Percentiles rank a stretch among this genome's conserved stretches.
phyloP scores from a whole-genome alignment of 192 early-diverging fungal species.

The Cladochytrium replicatum region DNA sequence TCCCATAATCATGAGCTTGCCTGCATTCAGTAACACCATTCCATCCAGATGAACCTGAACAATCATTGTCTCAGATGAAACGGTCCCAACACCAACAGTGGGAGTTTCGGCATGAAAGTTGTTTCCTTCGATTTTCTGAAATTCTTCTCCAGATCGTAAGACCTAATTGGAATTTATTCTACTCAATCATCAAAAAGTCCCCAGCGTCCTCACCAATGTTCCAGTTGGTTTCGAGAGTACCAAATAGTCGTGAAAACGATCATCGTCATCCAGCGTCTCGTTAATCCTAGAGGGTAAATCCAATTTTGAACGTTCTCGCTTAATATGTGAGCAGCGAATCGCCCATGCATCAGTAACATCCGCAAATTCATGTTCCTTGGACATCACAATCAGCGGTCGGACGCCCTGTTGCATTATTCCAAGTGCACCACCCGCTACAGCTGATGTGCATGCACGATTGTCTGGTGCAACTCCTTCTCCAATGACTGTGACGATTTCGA shows the following conservation, averaged over 20 bases:
- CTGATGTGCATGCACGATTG: constrained; percentile 49
- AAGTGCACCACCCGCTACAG: constrained; percentile 46
- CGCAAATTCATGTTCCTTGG: constrained; percentile 36
- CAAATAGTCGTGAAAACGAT: constrained; percentile 20
- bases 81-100: constrained; percentile 65
- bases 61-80: constrained; percentile 60
- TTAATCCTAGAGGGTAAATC: background rate
- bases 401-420: constrained; percentile 51
- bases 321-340: constrained; percentile 41
- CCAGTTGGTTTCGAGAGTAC: background rate
- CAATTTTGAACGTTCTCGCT: background rate
- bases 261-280: background rate
- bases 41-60: constrained; percentile 78
- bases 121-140: constrained; percentile 62
- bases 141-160: constrained; percentile 69
- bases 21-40: constrained; percentile 57
- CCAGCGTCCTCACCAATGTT: constrained; percentile 23
- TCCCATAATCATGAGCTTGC: constrained; percentile 16
- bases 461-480: too few relatives aligned
- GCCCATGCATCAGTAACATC: constrained; percentile 60
- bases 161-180: constrained; percentile 47
- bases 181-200: constrained; percentile 55
- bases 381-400: constrained; percentile 46
- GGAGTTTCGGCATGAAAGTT: constrained; percentile 67
- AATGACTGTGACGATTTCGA: constrained; percentile 1